Conservation (phyloP, 208 protist species). For the Sergeia podlipaevii region DNA sequence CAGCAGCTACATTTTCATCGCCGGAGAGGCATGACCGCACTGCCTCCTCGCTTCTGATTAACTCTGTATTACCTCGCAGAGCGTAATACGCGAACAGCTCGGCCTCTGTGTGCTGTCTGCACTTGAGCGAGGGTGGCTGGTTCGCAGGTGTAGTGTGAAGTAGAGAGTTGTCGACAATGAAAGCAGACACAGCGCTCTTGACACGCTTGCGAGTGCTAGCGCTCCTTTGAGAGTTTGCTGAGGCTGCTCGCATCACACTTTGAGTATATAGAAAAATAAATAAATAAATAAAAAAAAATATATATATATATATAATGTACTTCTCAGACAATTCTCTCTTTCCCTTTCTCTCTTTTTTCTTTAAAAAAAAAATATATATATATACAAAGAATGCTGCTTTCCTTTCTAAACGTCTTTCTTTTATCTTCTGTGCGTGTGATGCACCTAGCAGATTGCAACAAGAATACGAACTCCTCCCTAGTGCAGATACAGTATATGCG, state of each 20-base stretch:
- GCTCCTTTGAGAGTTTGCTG: background rate
- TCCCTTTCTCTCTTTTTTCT: background rate
- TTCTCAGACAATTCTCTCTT: background rate
- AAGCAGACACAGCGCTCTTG: background rate
- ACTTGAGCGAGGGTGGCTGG: constrained; percentile 16
- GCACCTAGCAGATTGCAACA: no score
- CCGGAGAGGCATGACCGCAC: constrained; percentile 1
- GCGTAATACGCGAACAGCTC: constrained; percentile 55
- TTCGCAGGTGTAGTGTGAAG: background rate
- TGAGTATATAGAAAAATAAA: background rate
- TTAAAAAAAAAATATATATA: background rate
- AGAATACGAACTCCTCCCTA: no score
- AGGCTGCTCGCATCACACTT: background rate
- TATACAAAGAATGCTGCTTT: no score
- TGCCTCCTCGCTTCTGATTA: constrained; percentile 11
- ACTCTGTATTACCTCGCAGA: constrained; percentile 41
- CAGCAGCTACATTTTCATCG: constrained; percentile 12
- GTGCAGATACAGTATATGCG: no score
- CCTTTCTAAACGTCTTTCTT: no score
- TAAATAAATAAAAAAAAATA: background rate
- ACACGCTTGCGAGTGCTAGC: background rate
- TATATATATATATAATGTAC: background rate
- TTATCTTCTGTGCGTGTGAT: no score
- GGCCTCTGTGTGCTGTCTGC: constrained; percentile 9
- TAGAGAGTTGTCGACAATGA: background rate